These are phyloP conservation scores for Spatholobus suberectus DNA, from an alignment of 306 rosid genomes.

Conservation along the genomic window DNA sequence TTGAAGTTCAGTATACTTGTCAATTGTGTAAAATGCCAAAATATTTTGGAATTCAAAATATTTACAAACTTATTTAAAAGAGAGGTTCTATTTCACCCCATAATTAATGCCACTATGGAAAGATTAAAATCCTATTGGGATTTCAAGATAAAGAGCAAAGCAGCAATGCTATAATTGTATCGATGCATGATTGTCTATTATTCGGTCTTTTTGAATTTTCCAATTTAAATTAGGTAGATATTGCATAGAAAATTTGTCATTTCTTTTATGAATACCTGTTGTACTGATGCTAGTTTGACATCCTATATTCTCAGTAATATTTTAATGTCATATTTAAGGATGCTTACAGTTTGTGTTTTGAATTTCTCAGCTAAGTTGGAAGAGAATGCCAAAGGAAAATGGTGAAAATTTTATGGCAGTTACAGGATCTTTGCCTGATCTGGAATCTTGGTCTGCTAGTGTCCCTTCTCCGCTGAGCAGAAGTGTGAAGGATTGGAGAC, in stretches of 20 bases:
- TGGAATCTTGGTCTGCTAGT: conserved; percentile 73
- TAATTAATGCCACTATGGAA: neutral
- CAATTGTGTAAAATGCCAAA: neutral
- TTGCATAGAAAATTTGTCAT: neutral
- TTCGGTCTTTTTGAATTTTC: neutral
- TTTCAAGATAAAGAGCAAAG: neutral
- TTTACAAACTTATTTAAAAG: neutral
- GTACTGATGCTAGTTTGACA: neutral
- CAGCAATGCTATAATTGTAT: neutral
- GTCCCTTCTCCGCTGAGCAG: conserved; percentile 64
- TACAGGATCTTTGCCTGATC: conserved; percentile 82
- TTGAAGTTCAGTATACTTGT: neutral
- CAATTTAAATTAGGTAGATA: neutral
- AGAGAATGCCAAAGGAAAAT: conserved; percentile 61
- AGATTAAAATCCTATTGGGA: neutral
- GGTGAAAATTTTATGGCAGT: conserved; percentile 87
- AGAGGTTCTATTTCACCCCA: neutral
- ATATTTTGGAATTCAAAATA: conserved; percentile 7
- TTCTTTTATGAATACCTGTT: neutral
- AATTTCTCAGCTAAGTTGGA: conserved; percentile 81
- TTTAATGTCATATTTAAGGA: conserved; percentile 12
- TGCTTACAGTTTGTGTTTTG: conserved; percentile 42
- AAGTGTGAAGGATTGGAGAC: conserved; percentile 74
- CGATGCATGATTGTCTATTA: neutral
- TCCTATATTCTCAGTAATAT: neutral